These are phyloP conservation scores for Neopestalotiopsis clavispora DNA, from an alignment of 2,329 filamentous ascomycete species.

Conservation along the genomic window DNA sequence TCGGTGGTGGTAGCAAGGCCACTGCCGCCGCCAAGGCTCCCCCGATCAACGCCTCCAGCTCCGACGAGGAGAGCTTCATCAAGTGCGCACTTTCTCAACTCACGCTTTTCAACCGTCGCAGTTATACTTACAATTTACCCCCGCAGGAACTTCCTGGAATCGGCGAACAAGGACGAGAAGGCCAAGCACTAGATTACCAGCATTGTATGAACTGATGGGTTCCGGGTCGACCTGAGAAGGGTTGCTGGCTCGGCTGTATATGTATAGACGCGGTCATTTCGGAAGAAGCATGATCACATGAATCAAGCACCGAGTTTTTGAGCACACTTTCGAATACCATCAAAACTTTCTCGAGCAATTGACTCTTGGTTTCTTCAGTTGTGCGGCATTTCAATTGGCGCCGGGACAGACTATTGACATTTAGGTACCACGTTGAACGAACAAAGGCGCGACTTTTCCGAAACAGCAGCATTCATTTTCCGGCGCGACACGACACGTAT, in stretches of 20 bases:
- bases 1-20: slow-evolving; percentile 51
- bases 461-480: not conserved
- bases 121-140: slow-evolving; percentile 25
- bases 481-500: no score
- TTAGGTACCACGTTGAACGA: not conserved
- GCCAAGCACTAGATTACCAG: slow-evolving; percentile 42
- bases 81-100: slow-evolving; percentile 51
- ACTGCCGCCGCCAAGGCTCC: slow-evolving; percentile 47
- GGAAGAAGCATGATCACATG: slow-evolving; percentile 15
- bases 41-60: slow-evolving; percentile 65
- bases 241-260: slow-evolving; percentile 19
- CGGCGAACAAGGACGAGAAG: slow-evolving; percentile 47
- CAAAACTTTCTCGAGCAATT: not conserved
- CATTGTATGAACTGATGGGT: slow-evolving; percentile 13
- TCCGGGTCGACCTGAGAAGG: slow-evolving; percentile 14
- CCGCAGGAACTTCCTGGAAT: slow-evolving; percentile 52
- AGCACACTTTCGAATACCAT: slow-evolving; percentile 3
- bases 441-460: not conserved
- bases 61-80: slow-evolving; percentile 69
- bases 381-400: not conserved
- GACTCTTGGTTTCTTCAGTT: not conserved
- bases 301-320: slow-evolving; percentile 13
- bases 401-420: not conserved
- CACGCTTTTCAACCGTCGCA: slow-evolving; percentile 21
- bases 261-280: slow-evolving; percentile 20